Base-by-base conservation (phyloP, 495 filamentous ascomycete genomes). In the Peziza echinospora region DNA sequence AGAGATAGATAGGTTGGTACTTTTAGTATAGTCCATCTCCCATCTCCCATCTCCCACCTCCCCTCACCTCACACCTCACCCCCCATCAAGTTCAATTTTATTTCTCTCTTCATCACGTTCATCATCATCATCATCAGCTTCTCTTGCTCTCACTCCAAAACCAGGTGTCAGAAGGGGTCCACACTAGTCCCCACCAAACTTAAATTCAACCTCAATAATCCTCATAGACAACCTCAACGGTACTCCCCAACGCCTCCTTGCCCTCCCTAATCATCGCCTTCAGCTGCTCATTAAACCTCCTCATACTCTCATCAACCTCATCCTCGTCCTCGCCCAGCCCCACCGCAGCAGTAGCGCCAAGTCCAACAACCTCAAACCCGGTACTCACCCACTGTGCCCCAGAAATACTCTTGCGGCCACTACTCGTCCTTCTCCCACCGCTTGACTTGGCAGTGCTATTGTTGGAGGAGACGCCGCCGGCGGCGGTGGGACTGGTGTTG, bases 261-360 rank as follows among this genome's bases (percentile, higher is more conserved):
- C 84, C 89, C 60, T 94, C 77, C 6, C 76, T 62, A 39, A 97
- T 92, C 82, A 97, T 83, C 24, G 71, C 76, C 53, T 78, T 73
- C 22, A 94, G 63, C 53, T 77, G 75, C 28, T 73, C 67, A 56
- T 87, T 89, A 60, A 94, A 72, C 19, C 77, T 72, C 46, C 73
- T 72, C 45, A 97, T 71, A 45, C 77, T 76, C 37, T 73, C 72
- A 53, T 94, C 86, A 16, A 78, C 73, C 52, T 89, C 82, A 41
- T 75, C 67, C 52, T 93, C 85, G 21, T 77, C 76, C 28, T 43
- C 21, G n/a, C 21, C 41, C 26, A 34, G n/a, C 26, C 8, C 26
- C 8, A 8, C n/a, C 26, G 8, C 26, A n/a, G n/a, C n/a, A n/a
- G 8, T n/a, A n/a, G 26, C 41, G 5, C 41, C 41, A 13, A 13